Evolutionary conservation across 139 green algal genomes (phyloP).

Genomic region (Monoraphidium neglectum): DNA sequence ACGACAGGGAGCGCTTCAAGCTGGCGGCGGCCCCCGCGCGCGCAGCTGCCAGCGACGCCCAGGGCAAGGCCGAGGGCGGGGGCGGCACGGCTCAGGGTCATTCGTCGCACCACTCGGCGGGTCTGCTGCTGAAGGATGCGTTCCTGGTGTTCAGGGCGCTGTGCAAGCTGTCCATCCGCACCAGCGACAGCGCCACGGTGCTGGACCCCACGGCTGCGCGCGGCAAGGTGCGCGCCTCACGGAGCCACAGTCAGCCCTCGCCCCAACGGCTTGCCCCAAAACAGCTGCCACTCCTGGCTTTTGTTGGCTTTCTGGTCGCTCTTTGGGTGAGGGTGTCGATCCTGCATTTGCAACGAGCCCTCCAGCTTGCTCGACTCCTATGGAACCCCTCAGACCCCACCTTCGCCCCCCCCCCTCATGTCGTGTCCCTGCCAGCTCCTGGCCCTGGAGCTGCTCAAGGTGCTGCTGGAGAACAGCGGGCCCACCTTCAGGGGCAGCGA

Average conservation of each 20-base stretch:
- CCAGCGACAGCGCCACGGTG: conserved; percentile 49
- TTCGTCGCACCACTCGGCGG: conserved; percentile 5
- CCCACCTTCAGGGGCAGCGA: conserved; percentile 78
- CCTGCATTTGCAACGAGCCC: neutral
- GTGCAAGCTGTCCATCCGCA: conserved; percentile 95
- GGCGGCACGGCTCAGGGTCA: neutral
- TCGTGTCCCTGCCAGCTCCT: conserved; percentile 79
- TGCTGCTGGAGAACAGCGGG: conserved; percentile 95
- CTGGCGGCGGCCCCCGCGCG: neutral
- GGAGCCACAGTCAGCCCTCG: no score
- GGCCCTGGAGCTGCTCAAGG: conserved; percentile 95
- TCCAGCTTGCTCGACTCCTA: no score
- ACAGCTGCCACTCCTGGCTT: no score
- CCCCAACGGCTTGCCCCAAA: no score
- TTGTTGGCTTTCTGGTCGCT: no score
- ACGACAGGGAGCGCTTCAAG: conserved; percentile 29
- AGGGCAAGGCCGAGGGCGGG: neutral
- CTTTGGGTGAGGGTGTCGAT: neutral
- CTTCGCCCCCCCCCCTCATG: no score
- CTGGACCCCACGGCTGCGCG: conserved; percentile 72
- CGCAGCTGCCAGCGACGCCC: no score
- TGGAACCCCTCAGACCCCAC: no score
- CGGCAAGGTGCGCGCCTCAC: conserved; percentile 62
- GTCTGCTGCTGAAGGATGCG: conserved; percentile 84
- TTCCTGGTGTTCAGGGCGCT: conserved; percentile 97